Base-by-base conservation (phyloP, 139 green algal species). In the Micractinium sp. region DNA sequence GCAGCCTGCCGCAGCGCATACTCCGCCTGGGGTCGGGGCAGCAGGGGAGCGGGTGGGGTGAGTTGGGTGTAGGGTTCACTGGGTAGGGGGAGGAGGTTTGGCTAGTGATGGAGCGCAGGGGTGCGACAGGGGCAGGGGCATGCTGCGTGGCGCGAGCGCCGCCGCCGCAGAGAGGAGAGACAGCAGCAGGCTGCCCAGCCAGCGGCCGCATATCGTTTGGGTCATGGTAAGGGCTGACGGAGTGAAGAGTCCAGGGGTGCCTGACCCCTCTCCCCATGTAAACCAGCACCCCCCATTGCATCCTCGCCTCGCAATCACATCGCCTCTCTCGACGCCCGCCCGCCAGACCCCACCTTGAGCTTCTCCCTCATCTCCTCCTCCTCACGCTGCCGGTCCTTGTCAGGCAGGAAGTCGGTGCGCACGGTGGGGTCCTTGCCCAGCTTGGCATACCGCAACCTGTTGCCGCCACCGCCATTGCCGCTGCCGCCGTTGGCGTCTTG, bases 391-490 rank as follows among this genome's bases (percentile, higher is more conserved):
- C 97, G 92, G 47, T 99, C 97, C 66, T 90, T 93, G 93, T 99
- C 97, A 22, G 97, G 97, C 38, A 99, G 88, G 89, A 99, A 99
- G 89, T 96, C 93, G 4, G 97, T 98, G 29, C 67, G 81, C 20
- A 96, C 95, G 0, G 36, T 90, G 0, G 97, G 97, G 90, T 99
- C 93, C 89, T 99, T 99, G 56, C 96, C 97, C 61, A 97, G 90
- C 86, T 95, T 96, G 25, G 90, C 90, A 66, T 90, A 93, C 22
- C 38, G 81, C 47, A 63, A 69, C 12, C 12, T 18, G 18, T 33
- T 2, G 63, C 31, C 78, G 53, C 38, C 87, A n/a, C 53, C 80
- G 20, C 79, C 90, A 16, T 35, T 29, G 12, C 22, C 73, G 12
- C 77, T 39, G 69, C 78, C 77, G 71, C 63, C 66, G 74, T 36